Evolutionary conservation across 1,284 basidiomycete species (phyloP).

Genomic region (Trametes pubescens): DNA sequence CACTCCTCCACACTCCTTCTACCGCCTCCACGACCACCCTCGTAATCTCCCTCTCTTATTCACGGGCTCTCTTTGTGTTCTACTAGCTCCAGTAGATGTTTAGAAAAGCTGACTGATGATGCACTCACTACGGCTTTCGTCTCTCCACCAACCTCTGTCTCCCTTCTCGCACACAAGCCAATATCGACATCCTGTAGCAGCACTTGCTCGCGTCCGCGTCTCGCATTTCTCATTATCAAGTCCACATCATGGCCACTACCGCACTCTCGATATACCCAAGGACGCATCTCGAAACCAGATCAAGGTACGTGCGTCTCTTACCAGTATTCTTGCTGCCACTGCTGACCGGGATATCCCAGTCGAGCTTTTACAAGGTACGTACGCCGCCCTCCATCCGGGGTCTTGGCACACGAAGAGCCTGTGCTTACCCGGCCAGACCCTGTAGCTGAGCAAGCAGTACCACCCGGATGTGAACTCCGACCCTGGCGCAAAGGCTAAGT

Average conservation of each 20-base stretch:
- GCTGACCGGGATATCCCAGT: conserved; percentile 39
- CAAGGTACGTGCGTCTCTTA: conserved; percentile 46
- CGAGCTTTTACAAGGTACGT: conserved; percentile 56
- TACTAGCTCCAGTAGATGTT: too few species aligned
- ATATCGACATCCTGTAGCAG: not conserved
- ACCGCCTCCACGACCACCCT: too few species aligned
- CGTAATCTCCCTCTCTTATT: too few species aligned
- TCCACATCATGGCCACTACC: conserved; percentile 46
- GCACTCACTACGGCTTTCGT: not conserved
- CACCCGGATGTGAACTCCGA: conserved; percentile 58
- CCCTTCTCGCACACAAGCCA: not conserved
- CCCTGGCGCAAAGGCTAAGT: conserved; percentile 49
- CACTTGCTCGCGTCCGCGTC: not conserved
- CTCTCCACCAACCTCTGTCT: not conserved
- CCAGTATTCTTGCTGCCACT: not conserved
- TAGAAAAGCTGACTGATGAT: not conserved
- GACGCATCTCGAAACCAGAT: conserved; percentile 56
- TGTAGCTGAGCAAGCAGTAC: conserved; percentile 57
- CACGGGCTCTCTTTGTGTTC: too few species aligned
- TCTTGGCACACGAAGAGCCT: not conserved
- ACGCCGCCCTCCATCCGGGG: not conserved
- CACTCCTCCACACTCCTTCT: too few species aligned
- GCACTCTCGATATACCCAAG: conserved; percentile 50
- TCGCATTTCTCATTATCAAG: conserved; percentile 25
- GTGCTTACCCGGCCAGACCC: conserved; percentile 20